Evolutionary conservation across 1,139 yeast species (phyloP), one percentile per base, ranked within the genome.

Genomic region (Kodamaea suecica): DNA sequence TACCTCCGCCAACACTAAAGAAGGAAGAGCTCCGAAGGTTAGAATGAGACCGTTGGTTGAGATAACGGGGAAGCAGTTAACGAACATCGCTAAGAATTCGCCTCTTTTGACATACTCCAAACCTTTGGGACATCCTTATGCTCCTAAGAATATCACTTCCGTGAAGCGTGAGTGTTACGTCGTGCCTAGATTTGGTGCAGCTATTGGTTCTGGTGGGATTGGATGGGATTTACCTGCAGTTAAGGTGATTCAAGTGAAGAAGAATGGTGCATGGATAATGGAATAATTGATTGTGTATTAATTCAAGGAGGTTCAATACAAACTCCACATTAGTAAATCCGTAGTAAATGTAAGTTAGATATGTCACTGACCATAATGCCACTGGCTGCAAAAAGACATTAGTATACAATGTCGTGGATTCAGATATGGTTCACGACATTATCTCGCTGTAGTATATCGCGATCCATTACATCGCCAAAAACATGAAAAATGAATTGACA

Each of bases 201-300:
- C 81, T 5, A 68, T 83, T 28, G 95, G 95, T 3, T 73, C 80
- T 23, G 95, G 95, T 19, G 86, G 88, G 16, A 72, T 84, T 17
- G 96, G 96, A 7, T 90, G 96, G 95, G 97, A 90, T 50, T 62
- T 90, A 34, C 95, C 95, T 4, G 95, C 87, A 1, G 66, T 81
- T 17, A 83, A 86, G 53, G 94, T 88, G 1, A 66, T 66, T 2
- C 97, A 90, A 53, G 70, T 67, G 41, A 85, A 79, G 52, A 56
- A 65, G 10, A 55, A 65, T 27, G 92, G 92, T 1, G 60, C 60
- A 17, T 84, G 95, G 94, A 63, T 67, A 5, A 64, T 60, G 31
- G 62, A 63, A 30, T 16, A 27, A 11, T 24, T 10, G 12, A 24
- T 19, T 7, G 23, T n/a, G n/a, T n/a, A n/a, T n/a, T n/a, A n/a